Evolutionary conservation across 2,329 filamentous ascomycete genomes (phyloP).

Genomic region (Tricladium varicosporioides): DNA sequence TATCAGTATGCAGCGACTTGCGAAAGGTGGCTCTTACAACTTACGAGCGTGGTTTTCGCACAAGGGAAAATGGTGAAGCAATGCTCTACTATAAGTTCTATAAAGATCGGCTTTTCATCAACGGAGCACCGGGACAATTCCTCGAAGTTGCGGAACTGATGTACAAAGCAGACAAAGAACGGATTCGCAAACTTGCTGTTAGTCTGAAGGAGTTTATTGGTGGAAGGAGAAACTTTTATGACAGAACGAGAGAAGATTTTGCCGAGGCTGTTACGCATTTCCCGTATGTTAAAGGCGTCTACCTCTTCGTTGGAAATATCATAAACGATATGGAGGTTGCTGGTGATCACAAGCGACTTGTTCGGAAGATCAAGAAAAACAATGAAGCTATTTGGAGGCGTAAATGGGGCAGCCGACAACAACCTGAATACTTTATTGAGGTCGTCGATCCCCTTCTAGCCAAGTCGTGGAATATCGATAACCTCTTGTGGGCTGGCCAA

Average conservation of each 20-base stretch:
- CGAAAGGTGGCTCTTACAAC: not conserved
- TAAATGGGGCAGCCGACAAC: no score
- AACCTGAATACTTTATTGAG: no score
- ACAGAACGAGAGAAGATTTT: not conserved
- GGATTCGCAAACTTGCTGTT: not conserved
- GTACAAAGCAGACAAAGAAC: not conserved
- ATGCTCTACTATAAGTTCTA: not conserved
- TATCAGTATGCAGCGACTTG: not conserved
- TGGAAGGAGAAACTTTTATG: not conserved
- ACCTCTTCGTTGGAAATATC: no score
- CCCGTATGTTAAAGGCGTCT: not conserved
- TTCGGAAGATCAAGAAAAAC: no score
- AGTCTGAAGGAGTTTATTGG: not conserved
- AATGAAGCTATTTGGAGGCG: no score
- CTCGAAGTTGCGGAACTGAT: not conserved
- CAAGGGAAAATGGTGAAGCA: not conserved
- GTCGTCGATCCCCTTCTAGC: no score
- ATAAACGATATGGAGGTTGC: no score
- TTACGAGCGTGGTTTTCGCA: not conserved
- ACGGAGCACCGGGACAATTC: not conserved
- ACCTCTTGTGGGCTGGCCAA: no score
- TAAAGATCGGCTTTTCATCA: not conserved
- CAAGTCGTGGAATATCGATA: no score
- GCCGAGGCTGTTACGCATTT: not conserved
- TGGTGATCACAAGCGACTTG: no score